phyloP scores from a whole-genome alignment of 345 rosid species.

The Salix exigua region DNA sequence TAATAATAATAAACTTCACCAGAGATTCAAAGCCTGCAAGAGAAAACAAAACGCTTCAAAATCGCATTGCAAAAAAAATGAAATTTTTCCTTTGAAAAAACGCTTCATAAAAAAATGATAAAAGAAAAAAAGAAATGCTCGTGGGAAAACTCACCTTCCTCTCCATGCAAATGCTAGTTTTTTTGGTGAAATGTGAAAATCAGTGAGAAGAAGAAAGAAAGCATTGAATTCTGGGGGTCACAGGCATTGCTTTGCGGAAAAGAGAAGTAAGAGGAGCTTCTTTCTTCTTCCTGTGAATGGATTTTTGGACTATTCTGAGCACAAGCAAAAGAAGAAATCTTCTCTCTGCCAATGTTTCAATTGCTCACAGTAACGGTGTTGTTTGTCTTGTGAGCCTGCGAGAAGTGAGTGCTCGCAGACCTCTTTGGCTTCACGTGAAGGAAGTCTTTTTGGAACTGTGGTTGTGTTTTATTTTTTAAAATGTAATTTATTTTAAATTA shows the following conservation, averaged over 20 bases:
- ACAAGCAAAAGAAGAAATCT: conserved; percentile 10
- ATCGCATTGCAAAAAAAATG: background rate
- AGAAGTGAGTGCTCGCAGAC: background rate
- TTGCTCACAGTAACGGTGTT: conserved; percentile 35
- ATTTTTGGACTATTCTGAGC: conserved; percentile 12
- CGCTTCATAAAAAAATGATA: background rate
- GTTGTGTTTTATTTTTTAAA: no score
- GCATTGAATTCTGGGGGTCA: conserved; percentile 35
- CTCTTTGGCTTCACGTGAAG: conserved; percentile 10
- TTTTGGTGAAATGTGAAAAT: conserved; percentile 16
- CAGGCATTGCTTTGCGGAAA: conserved; percentile 43
- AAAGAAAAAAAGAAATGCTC: background rate
- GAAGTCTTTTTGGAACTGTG: no score
- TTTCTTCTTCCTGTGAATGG: conserved; percentile 14
- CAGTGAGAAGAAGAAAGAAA: conserved; percentile 22
- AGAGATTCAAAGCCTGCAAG: conserved; percentile 9
- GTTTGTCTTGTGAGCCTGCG: conserved; percentile 19
- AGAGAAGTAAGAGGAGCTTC: conserved; percentile 19
- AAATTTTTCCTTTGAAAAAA: background rate
- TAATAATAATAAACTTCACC: background rate
- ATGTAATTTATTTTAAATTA: no score
- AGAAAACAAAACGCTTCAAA: background rate
- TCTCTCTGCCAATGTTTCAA: conserved; percentile 9
- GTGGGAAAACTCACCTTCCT: conserved; percentile 22
- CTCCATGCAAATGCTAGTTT: background rate